Evolutionary conservation across 1,284 basidiomycete species (phyloP).

Genomic region (Tremellales sp.): DNA sequence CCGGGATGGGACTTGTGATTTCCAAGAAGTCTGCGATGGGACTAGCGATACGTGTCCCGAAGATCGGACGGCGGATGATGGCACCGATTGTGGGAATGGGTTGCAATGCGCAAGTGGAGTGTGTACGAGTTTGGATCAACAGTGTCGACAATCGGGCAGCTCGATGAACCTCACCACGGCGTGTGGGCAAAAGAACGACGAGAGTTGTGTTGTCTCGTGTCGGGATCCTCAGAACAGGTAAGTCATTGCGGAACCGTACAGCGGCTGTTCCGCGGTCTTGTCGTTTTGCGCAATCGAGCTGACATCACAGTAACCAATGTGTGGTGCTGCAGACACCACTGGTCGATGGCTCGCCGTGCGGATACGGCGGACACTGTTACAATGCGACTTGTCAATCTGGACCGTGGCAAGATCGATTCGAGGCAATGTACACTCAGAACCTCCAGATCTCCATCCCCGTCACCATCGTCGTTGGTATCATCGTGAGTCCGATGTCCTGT

Average conservation of each 20-base stretch:
- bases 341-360: constrained; percentile 81
- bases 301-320: constrained; percentile 55
- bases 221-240: constrained; percentile 59
- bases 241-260: constrained; percentile 2
- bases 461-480: constrained; percentile 64
- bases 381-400: constrained; percentile 64
- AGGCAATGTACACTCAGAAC: constrained; percentile 71
- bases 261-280: constrained; percentile 1
- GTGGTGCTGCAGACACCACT: constrained; percentile 70
- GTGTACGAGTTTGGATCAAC: constrained; percentile 72
- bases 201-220: constrained; percentile 73
- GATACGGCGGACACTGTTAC: constrained; percentile 67
- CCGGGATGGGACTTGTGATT: constrained; percentile 67
- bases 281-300: not conserved
- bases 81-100: constrained; percentile 64
- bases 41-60: constrained; percentile 67
- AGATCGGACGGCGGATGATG: constrained; percentile 65
- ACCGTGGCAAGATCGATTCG: constrained; percentile 58
- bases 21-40: constrained; percentile 74
- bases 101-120: constrained; percentile 73
- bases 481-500: constrained; percentile 46
- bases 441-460: constrained; percentile 76
- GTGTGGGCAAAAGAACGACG: constrained; percentile 63
- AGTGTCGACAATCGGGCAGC: constrained; percentile 71
- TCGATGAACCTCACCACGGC: constrained; percentile 63